Conservation (phyloP, 73 alveolate genomes). For the Blepharisma stoltei region DNA sequence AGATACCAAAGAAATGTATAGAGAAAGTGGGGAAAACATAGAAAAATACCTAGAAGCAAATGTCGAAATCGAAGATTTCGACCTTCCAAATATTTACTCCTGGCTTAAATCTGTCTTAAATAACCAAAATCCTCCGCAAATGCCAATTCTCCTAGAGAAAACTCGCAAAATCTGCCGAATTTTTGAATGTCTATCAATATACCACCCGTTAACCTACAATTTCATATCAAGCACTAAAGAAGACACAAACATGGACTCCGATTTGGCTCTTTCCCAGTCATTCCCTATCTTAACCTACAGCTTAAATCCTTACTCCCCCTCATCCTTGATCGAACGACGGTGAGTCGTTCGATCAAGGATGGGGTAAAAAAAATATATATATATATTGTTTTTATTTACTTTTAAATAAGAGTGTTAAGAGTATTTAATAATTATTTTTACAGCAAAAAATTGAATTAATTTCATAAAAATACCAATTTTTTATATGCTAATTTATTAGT, state of each 20-base stretch:
- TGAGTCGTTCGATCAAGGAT: no score
- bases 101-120: background rate
- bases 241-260: slow-evolving; percentile 12
- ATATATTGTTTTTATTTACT: no score
- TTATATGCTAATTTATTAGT: no score
- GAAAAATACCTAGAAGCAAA: slow-evolving; percentile 20
- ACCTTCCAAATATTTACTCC: background rate
- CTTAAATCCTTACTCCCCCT: background rate
- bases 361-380: no score
- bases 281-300: background rate
- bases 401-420: no score
- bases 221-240: background rate
- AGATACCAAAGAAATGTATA: background rate
- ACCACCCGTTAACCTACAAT: background rate
- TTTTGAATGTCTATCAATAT: slow-evolving; percentile 36
- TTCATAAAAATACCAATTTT: no score
- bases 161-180: slow-evolving; percentile 50
- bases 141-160: slow-evolving; percentile 42
- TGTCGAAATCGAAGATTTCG: background rate
- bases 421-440: no score
- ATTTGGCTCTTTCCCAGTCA: background rate
- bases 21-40: slow-evolving; percentile 29
- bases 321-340: no score
- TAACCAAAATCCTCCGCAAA: background rate
- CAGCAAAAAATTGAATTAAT: no score